Percentiles rank a stretch among this genome's conserved stretches.
phyloP scores from a whole-genome alignment of 345 rosid genomes.

The Turritis glabra region DNA sequence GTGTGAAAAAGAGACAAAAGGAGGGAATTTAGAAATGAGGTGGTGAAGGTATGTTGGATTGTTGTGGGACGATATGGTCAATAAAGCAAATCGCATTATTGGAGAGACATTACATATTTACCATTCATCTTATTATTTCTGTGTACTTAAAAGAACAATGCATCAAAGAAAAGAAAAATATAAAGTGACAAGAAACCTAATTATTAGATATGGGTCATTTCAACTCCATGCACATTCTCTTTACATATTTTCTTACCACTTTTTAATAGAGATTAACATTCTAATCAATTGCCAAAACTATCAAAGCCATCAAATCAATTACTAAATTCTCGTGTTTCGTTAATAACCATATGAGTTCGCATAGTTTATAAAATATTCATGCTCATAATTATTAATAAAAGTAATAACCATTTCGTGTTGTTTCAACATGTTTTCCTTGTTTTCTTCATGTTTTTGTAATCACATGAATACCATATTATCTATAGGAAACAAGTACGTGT shows the following conservation, averaged over 20 bases:
- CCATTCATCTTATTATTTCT: conserved; percentile 25
- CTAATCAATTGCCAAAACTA: conserved; percentile 40
- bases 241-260: conserved; percentile 34
- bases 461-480: conserved; percentile 7
- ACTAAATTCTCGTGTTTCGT: conserved; percentile 35
- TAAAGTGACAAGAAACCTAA: conserved; percentile 33
- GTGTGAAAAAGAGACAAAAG: conserved; percentile 44
- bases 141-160: conserved; percentile 44
- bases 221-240: conserved; percentile 48
- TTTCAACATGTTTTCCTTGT: not conserved
- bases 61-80: conserved; percentile 48
- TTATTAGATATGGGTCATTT: conserved; percentile 42
- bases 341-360: not conserved
- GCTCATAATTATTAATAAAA: too few species aligned
- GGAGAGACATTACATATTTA: conserved; percentile 36
- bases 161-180: not conserved
- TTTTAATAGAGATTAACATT: conserved; percentile 11
- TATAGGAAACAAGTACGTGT: not conserved
- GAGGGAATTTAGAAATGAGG: conserved; percentile 33
- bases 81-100: conserved; percentile 49
- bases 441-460: not conserved
- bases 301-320: conserved; percentile 25
- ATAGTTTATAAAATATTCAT: not conserved
- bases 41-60: conserved; percentile 34
- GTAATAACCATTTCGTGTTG: not conserved